A percentile compares a stretch with the other conserved stretches of the same genome.
Evolutionary conservation across 805 yeast genomes (phyloP).

Genomic region (Alloascoidea africana): DNA sequence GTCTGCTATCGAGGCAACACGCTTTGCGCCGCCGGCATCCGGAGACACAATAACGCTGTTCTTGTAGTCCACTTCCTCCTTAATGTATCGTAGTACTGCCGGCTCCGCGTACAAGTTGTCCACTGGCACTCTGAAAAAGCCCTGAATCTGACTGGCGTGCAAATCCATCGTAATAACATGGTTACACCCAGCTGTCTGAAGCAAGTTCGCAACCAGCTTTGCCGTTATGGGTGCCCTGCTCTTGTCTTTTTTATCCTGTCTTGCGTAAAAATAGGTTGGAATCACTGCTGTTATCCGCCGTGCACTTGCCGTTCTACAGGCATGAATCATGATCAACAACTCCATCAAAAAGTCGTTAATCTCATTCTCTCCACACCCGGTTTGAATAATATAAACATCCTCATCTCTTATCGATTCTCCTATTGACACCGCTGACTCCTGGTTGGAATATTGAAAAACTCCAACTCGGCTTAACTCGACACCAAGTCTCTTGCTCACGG

Average conservation of each 20-base stretch:
- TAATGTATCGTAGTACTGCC: conserved; percentile 58
- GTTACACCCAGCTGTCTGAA: conserved; percentile 74
- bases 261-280: conserved; percentile 78
- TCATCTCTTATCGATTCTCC: conserved; percentile 80
- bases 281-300: conserved; percentile 71
- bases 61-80: conserved; percentile 38
- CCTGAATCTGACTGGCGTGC: conserved; percentile 84
- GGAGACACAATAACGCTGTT: conserved; percentile 72
- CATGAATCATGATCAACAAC: conserved; percentile 62
- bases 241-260: conserved; percentile 79
- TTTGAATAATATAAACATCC: conserved; percentile 67
- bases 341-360: conserved; percentile 68
- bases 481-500: conserved; percentile 51
- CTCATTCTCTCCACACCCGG: conserved; percentile 46
- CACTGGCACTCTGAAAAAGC: conserved; percentile 71
- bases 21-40: conserved; percentile 83
- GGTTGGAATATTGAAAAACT: conserved; percentile 50
- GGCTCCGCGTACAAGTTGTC: conserved; percentile 81
- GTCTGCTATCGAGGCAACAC: conserved; percentile 80
- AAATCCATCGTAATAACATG: conserved; percentile 81
- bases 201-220: conserved; percentile 68
- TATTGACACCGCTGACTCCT: conserved; percentile 62
- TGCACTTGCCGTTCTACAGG: conserved; percentile 73
- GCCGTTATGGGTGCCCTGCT: conserved; percentile 80
- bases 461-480: conserved; percentile 45